Evolutionary conservation across 2,329 filamentous ascomycete species (phyloP), one percentile per base, ranked within the genome.

Genomic region (Aspergillus sp.): DNA sequence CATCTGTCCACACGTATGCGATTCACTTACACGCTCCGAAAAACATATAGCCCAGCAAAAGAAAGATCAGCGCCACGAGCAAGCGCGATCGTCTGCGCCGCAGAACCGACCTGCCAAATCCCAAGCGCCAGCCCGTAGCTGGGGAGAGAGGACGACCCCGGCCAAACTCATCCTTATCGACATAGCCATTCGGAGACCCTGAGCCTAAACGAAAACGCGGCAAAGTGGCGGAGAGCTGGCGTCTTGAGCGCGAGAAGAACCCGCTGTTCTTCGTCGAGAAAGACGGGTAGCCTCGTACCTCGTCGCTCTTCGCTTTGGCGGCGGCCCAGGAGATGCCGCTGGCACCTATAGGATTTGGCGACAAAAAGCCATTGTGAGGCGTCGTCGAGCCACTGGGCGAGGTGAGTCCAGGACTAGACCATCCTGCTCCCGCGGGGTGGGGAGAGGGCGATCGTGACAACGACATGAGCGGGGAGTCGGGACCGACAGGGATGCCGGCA

Each of bases 381-480:
- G 88, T 92, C 39, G 87, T 86, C 67, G 85, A 84, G 63, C 89
- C 89, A 74, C 89, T 91, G 60, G 86, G 87, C 62, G 90, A 87
- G 72, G 87, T 89, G 72, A 91, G 84, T 65, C 89, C 91, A 58
- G 90, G 92, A 78, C 89, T 95, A 59, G 91, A 87, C 93, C 94
- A 97, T 69, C 92, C 92, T 73, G 91, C 92, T 70, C 90, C 90
- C 63, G 53, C 25, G 23, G 88, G 89, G 64, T 87, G 85, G 63
- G 93, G 94, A 58, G 92, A 97, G 54, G 93, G 91, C 73, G 91
- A 96, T 78, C 92, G 88, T 67, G 92, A 95, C 64, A 94, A 80
- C 67, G 91, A 91, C 93, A 97, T 97, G 70, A 65, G 64, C 80
- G 41, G 78, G 67, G 77, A 71, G 69, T 79, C 82, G 47, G 86